Conservation (phyloP, 1,284 basidiomycete genomes). For the Schizopora paradoxa region DNA sequence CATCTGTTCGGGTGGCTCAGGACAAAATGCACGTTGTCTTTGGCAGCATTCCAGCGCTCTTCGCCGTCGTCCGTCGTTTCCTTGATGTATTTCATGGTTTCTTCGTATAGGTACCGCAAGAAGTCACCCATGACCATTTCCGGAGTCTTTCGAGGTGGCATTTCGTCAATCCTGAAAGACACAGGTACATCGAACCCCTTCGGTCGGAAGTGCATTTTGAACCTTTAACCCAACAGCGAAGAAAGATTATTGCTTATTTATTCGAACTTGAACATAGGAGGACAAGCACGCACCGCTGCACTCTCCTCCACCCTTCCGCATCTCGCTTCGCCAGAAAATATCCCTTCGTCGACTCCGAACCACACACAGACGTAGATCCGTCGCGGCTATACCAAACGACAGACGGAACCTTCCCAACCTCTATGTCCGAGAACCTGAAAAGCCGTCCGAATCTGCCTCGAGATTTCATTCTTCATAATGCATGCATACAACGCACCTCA, state of each 20-base stretch:
- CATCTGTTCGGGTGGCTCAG: conserved; percentile 75
- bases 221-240: conserved; percentile 36
- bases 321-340: conserved; percentile 55
- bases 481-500: background rate
- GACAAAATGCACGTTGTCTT: conserved; percentile 62
- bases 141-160: conserved; percentile 56
- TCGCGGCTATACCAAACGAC: conserved; percentile 61
- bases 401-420: conserved; percentile 75
- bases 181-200: conserved; percentile 73
- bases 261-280: too few relatives aligned
- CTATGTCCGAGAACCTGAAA: conserved; percentile 54
- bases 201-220: conserved; percentile 71
- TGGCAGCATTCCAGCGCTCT: conserved; percentile 58
- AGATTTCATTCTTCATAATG: background rate
- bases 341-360: conserved; percentile 65
- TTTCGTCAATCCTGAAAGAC: conserved; percentile 65
- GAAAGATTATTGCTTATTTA: too few relatives aligned
- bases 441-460: background rate
- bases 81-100: conserved; percentile 63
- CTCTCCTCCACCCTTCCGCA: conserved; percentile 67
- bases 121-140: conserved; percentile 74
- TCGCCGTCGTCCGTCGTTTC: conserved; percentile 68
- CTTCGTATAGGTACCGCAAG: conserved; percentile 63
- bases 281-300: conserved; percentile 51
- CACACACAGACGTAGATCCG: conserved; percentile 59